Evolutionary conservation across 345 rosid species (phyloP).

Genomic region (Chamaenerion angustifolium): DNA sequence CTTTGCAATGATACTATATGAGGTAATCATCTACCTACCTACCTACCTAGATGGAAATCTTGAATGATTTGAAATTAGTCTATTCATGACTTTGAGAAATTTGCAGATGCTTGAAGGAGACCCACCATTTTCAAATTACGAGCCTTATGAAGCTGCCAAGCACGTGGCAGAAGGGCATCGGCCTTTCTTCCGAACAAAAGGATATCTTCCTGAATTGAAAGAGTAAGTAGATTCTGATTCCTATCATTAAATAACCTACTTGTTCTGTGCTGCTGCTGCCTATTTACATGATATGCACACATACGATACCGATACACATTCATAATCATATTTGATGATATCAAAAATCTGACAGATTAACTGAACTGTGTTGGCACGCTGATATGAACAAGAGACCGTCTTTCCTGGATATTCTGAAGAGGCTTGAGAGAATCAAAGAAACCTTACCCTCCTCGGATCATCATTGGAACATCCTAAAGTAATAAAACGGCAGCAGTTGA

Average conservation of each 20-base stretch:
- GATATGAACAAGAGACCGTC: slow-evolving; percentile 90
- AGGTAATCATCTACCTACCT: slow-evolving; percentile 33
- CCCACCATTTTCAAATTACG: slow-evolving; percentile 64
- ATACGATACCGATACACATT: too few relatives aligned
- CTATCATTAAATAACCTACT: not conserved
- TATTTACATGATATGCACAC: too few relatives aligned
- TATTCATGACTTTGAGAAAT: slow-evolving; percentile 9
- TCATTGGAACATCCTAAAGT: slow-evolving; percentile 71
- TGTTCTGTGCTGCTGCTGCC: slow-evolving; percentile 3
- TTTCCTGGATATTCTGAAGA: slow-evolving; percentile 87
- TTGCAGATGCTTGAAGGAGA: slow-evolving; percentile 96
- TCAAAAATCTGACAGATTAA: slow-evolving; percentile 24
- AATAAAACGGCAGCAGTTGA: slow-evolving; percentile 15
- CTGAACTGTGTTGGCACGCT: slow-evolving; percentile 71
- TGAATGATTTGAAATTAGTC: slow-evolving; percentile 8
- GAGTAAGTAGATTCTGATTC: slow-evolving; percentile 46
- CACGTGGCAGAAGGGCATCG: slow-evolving; percentile 83
- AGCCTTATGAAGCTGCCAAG: slow-evolving; percentile 97
- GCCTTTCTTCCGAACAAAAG: slow-evolving; percentile 68
- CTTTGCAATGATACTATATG: slow-evolving; percentile 89
- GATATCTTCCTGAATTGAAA: slow-evolving; percentile 53
- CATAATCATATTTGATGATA: too few relatives aligned
- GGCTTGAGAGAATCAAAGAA: slow-evolving; percentile 83
- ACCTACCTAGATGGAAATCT: slow-evolving; percentile 1
- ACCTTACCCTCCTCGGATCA: slow-evolving; percentile 40